A percentile compares a stretch with the other conserved stretches of the same genome.
These are phyloP conservation scores for Zygoascus meyerae DNA, from an alignment of 1,139 yeast genomes.

Conservation along the genomic window DNA sequence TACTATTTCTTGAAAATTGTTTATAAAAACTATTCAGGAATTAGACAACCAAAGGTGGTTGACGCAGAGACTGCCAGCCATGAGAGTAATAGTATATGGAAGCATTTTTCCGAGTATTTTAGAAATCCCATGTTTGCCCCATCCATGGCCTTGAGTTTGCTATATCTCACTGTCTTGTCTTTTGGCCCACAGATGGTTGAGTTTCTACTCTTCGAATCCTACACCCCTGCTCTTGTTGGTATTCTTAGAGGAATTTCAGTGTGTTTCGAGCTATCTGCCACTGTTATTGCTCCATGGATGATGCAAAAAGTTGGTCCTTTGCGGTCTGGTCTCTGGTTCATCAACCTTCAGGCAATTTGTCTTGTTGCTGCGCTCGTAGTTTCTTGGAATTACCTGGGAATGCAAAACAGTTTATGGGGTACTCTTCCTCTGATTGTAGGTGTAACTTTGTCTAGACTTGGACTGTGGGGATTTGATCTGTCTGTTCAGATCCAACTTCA, in stretches of 20 bases:
- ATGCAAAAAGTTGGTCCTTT: slow-evolving; percentile 27
- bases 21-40: slow-evolving; percentile 28
- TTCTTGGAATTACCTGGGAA: slow-evolving; percentile 9
- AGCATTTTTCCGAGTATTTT: slow-evolving; percentile 10
- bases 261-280: slow-evolving; percentile 31
- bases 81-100: not conserved
- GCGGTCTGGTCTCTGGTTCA: slow-evolving; percentile 30
- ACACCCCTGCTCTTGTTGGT: slow-evolving; percentile 31
- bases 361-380: slow-evolving; percentile 13
- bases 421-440: slow-evolving; percentile 21
- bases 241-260: slow-evolving; percentile 29
- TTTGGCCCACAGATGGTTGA: slow-evolving; percentile 36
- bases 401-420: slow-evolving; percentile 9
- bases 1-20: slow-evolving; percentile 32
- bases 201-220: slow-evolving; percentile 29
- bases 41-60: slow-evolving; percentile 10
- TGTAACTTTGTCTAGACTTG: slow-evolving; percentile 35
- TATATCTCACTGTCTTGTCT: slow-evolving; percentile 35
- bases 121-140: slow-evolving; percentile 49
- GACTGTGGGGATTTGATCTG: slow-evolving; percentile 39
- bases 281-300: slow-evolving; percentile 29
- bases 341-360: slow-evolving; percentile 25
- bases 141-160: slow-evolving; percentile 35
- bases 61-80: slow-evolving; percentile 2
- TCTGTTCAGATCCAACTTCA: slow-evolving; percentile 34